Evolutionary conservation across 2,329 filamentous ascomycete genomes (phyloP).

Genomic region (Clonostachys chloroleuca): DNA sequence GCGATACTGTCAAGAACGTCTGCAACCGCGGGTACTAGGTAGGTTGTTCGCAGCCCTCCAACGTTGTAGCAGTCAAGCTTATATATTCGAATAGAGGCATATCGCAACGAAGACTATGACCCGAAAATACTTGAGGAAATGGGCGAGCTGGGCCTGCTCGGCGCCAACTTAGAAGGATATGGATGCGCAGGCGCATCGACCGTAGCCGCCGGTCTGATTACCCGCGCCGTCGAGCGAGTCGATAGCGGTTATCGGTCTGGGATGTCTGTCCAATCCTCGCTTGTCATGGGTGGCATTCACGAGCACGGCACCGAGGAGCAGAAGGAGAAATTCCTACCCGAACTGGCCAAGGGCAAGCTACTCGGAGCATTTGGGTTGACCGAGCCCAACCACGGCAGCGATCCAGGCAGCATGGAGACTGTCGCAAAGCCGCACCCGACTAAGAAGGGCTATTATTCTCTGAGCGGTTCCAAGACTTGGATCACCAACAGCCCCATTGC

Average conservation of each 20-base stretch:
- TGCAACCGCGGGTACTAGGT: conserved; percentile 85
- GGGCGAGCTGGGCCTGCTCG: conserved; percentile 86
- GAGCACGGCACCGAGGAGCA: conserved; percentile 84
- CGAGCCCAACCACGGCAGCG: conserved; percentile 89
- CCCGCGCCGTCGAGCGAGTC: conserved; percentile 83
- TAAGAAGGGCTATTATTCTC: conserved; percentile 74
- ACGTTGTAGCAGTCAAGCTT: neutral
- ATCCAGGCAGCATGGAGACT: conserved; percentile 88
- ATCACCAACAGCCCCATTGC: conserved; percentile 93
- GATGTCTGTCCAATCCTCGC: conserved; percentile 88
- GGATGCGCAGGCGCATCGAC: conserved; percentile 84
- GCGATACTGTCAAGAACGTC: conserved; percentile 86
- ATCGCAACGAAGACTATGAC: conserved; percentile 82
- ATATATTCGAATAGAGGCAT: conserved; percentile 57
- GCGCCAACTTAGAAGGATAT: conserved; percentile 82
- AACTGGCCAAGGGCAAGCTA: conserved; percentile 77
- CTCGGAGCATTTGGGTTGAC: conserved; percentile 86
- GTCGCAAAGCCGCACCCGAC: conserved; percentile 78
- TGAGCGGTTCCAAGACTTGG: conserved; percentile 88
- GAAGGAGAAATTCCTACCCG: conserved; percentile 78
- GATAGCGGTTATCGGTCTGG: conserved; percentile 89
- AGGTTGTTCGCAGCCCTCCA: conserved; percentile 19
- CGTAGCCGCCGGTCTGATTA: conserved; percentile 86
- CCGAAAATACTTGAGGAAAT: conserved; percentile 83
- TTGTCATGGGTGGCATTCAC: conserved; percentile 91